Conservation (phyloP, 208 protist species). For the Herpetomonas samuelpessoai region DNA sequence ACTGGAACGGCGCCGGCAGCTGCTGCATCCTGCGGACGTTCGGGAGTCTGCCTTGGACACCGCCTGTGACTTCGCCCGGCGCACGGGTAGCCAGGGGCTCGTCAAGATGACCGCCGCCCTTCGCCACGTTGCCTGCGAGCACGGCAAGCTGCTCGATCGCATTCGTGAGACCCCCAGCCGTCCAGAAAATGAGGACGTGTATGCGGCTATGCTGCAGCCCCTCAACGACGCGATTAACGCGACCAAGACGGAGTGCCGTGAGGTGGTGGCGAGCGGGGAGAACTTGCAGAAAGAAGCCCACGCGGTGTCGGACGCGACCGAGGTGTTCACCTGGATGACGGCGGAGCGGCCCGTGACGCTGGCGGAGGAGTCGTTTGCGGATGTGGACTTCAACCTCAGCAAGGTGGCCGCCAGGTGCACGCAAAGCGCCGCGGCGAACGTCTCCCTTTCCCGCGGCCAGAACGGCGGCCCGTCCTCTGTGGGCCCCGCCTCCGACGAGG, state of each 20-base stretch:
- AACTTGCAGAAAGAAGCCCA: conserved; percentile 6
- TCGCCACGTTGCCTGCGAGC: conserved; percentile 1
- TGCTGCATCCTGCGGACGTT: conserved; percentile 7
- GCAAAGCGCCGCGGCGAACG: conserved; percentile 1
- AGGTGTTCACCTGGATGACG: conserved; percentile 21
- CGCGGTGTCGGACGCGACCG: conserved; percentile 12
- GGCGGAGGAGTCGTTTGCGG: conserved; percentile 9
- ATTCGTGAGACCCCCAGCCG: conserved; percentile 6
- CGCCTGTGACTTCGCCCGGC: conserved; percentile 3
- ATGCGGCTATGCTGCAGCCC: not conserved
- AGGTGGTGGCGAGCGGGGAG: not conserved
- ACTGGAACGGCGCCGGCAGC: conserved; percentile 1
- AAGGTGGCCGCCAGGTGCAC: conserved; percentile 11
- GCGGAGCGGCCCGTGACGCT: not conserved
- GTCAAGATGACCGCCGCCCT: not conserved
- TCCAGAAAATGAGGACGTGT: not conserved
- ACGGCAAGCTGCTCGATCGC: conserved; percentile 8
- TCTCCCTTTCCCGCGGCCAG: too few species aligned
- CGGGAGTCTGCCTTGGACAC: not conserved
- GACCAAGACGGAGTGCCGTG: not conserved
- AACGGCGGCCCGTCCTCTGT: not conserved
- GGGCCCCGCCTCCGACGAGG: not conserved
- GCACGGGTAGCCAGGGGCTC: not conserved
- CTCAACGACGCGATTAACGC: conserved; percentile 13
- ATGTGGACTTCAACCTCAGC: conserved; percentile 13